Evolutionary conservation across 352 stramenopile genomes (phyloP).

Genomic region (Phytophthora hybrid): DNA sequence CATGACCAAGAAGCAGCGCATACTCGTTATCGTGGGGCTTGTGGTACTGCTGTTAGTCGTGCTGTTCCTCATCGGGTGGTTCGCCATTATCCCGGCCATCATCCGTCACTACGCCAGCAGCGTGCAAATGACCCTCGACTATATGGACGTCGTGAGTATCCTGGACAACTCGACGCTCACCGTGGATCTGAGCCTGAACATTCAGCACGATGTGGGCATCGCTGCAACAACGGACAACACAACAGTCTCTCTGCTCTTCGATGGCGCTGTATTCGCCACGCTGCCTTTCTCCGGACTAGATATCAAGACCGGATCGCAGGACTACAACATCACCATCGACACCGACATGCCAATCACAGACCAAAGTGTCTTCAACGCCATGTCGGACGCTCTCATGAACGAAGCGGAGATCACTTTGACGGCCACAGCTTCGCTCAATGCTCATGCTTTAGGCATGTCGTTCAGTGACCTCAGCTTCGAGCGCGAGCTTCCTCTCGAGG

Average conservation of each 20-base stretch:
- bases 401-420: slow-evolving; percentile 48
- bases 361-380: slow-evolving; percentile 49
- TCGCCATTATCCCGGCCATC: slow-evolving; percentile 62
- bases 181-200: slow-evolving; percentile 59
- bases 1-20: slow-evolving; percentile 59
- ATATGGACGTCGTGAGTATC: slow-evolving; percentile 64
- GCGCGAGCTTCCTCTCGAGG: slow-evolving; percentile 53
- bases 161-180: slow-evolving; percentile 46
- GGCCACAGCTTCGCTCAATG: slow-evolving; percentile 43
- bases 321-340: slow-evolving; percentile 61
- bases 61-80: slow-evolving; percentile 63
- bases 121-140: slow-evolving; percentile 64
- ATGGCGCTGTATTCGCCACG: slow-evolving; percentile 48
- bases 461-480: slow-evolving; percentile 61
- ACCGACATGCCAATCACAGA: slow-evolving; percentile 50
- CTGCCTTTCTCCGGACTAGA: slow-evolving; percentile 56
- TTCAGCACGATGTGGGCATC: slow-evolving; percentile 52
- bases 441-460: slow-evolving; percentile 50
- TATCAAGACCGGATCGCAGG: slow-evolving; percentile 45
- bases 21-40: slow-evolving; percentile 44
- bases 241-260: slow-evolving; percentile 50
- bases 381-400: slow-evolving; percentile 50
- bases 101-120: slow-evolving; percentile 62
- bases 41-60: slow-evolving; percentile 48
- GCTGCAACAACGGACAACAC: slow-evolving; percentile 53